Evolutionary conservation across 306 rosid species (phyloP).

Genomic region (Inga laurina): DNA sequence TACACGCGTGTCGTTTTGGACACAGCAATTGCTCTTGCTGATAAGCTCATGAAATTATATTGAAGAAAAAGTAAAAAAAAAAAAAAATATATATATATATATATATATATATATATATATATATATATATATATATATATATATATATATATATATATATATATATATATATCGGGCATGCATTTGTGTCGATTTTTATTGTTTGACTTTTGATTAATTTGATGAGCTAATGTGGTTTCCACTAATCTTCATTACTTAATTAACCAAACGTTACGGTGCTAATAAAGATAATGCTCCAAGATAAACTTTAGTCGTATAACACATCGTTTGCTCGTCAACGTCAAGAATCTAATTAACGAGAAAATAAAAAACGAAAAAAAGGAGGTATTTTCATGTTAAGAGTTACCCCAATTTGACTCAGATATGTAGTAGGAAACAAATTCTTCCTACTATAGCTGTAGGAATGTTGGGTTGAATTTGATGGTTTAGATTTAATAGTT

Average conservation of each 20-base stretch:
- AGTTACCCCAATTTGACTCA: background rate
- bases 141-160: too few relatives aligned
- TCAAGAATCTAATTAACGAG: background rate
- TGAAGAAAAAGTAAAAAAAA: background rate
- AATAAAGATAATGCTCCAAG: background rate
- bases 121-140: too few relatives aligned
- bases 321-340: background rate
- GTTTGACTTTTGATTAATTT: background rate
- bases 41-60: background rate
- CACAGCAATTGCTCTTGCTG: background rate
- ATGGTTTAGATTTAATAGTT: too few relatives aligned
- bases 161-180: background rate
- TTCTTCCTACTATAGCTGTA: background rate
- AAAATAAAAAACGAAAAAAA: background rate
- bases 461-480: background rate
- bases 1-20: conserved; percentile 19
- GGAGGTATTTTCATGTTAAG: background rate
- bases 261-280: background rate
- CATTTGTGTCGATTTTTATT: background rate
- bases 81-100: too few relatives aligned
- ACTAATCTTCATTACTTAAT: background rate
- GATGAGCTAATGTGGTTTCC: background rate
- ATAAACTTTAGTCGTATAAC: background rate
- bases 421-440: background rate
- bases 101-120: too few relatives aligned